Percentiles rank a stretch among this genome's conserved stretches.
phyloP scores from a whole-genome alignment of 768 basidiomycete genomes.

The Leccinum sublutescens region DNA sequence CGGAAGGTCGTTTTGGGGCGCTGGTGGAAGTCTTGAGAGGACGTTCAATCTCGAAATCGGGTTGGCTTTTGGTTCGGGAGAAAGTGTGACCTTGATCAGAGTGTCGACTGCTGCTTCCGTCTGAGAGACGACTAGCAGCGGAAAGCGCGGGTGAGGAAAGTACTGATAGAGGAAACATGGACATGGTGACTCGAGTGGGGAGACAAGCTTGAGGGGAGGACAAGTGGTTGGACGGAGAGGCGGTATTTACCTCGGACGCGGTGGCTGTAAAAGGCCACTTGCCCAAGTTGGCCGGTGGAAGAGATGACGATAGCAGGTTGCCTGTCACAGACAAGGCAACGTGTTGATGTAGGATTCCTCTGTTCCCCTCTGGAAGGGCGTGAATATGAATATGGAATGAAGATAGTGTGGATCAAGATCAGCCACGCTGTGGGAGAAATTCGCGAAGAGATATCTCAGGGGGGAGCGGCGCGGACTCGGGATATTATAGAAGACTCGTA shows the following conservation, averaged over 20 bases:
- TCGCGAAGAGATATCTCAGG: constrained; percentile 18
- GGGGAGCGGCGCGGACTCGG: constrained; percentile 13
- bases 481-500: constrained; percentile 11
- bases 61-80: constrained; percentile 40
- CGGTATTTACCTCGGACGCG: constrained; percentile 33
- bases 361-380: constrained; percentile 23
- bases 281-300: constrained; percentile 31
- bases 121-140: constrained; percentile 39
- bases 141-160: constrained; percentile 34
- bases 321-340: constrained; percentile 34
- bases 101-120: constrained; percentile 35
- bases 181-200: background rate
- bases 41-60: constrained; percentile 70
- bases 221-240: constrained; percentile 11
- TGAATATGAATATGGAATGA: constrained; percentile 29
- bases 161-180: constrained; percentile 31
- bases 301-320: constrained; percentile 28
- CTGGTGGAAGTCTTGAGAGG: constrained; percentile 36
- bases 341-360: constrained; percentile 31
- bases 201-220: constrained; percentile 14
- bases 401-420: constrained; percentile 33
- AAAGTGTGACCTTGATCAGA: constrained; percentile 35
- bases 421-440: constrained; percentile 20
- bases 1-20: constrained; percentile 32
- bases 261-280: constrained; percentile 34